Conservation (phyloP, 352 stramenopile genomes). For the Pythium myriotylum region DNA sequence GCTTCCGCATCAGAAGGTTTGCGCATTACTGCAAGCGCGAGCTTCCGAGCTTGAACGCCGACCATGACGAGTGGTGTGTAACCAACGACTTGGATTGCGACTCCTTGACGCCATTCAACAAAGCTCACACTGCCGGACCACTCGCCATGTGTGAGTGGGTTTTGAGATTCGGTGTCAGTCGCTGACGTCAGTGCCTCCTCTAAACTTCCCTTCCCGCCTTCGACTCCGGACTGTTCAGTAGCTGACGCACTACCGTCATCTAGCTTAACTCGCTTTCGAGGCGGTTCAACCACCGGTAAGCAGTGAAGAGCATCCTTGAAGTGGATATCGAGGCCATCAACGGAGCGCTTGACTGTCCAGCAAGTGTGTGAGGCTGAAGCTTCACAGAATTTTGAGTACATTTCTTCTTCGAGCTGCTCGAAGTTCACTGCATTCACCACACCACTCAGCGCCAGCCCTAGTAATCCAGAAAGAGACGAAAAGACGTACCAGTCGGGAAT, state of each 20-base stretch:
- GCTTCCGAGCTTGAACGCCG: slow-evolving; percentile 71
- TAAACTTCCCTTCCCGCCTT: slow-evolving; percentile 14
- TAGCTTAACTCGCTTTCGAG: slow-evolving; percentile 65
- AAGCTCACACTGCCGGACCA: slow-evolving; percentile 85
- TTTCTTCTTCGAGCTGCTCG: slow-evolving; percentile 80
- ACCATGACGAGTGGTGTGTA: slow-evolving; percentile 81
- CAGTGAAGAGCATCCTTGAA: slow-evolving; percentile 83
- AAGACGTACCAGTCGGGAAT: slow-evolving; percentile 60
- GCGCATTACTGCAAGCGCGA: slow-evolving; percentile 74
- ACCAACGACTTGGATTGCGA: slow-evolving; percentile 74
- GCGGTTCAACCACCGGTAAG: slow-evolving; percentile 64
- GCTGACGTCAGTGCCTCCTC: slow-evolving; percentile 13
- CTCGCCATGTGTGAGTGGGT: slow-evolving; percentile 57
- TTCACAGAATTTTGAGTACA: slow-evolving; percentile 69
- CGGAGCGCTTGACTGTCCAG: slow-evolving; percentile 69
- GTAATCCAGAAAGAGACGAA: background rate
- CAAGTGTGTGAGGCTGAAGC: slow-evolving; percentile 69
- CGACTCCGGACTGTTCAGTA: background rate
- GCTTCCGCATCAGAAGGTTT: slow-evolving; percentile 34
- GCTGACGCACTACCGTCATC: slow-evolving; percentile 28
- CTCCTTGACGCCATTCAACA: slow-evolving; percentile 82
- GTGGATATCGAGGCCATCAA: slow-evolving; percentile 76
- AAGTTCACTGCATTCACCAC: slow-evolving; percentile 61
- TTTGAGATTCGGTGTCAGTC: slow-evolving; percentile 40
- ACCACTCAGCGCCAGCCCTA: too few relatives aligned